Percentiles rank a stretch among this genome's conserved stretches.
Conservation (phyloP, 2,329 filamentous ascomycete species). For the Microdochium bolleyi region DNA sequence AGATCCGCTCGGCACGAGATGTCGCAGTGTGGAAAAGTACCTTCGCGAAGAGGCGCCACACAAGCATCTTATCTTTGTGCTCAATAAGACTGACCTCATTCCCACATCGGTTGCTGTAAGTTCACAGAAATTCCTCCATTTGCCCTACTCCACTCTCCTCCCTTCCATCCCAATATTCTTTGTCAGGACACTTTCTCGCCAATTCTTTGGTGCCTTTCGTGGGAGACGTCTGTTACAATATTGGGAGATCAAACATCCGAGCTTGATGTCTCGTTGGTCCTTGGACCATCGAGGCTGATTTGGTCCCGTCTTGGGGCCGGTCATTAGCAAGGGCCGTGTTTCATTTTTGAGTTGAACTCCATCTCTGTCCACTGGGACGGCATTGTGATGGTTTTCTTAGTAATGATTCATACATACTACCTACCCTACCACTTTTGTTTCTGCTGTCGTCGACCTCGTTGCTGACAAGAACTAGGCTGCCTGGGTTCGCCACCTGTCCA, state of each 20-base stretch:
- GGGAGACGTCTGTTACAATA: constrained; percentile 96
- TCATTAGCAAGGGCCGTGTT: constrained; percentile 73
- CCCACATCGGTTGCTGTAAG: constrained; percentile 93
- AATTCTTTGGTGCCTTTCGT: constrained; percentile 49
- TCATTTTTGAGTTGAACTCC: constrained; percentile 95
- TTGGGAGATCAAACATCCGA: constrained; percentile 82
- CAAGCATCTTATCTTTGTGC: constrained; percentile 84
- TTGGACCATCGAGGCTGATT: constrained; percentile 58
- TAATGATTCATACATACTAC: constrained; percentile 83
- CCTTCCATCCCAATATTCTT: constrained; percentile 52
- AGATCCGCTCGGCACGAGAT: constrained; percentile 84
- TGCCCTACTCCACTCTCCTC: constrained; percentile 3
- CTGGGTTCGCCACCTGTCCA: constrained; percentile 84
- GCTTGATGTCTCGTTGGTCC: constrained; percentile 58
- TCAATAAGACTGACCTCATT: constrained; percentile 90
- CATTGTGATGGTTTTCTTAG: constrained; percentile 88
- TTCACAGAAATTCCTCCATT: constrained; percentile 25
- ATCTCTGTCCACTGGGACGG: constrained; percentile 53
- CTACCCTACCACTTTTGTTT: constrained; percentile 21
- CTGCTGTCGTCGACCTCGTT: constrained; percentile 15
- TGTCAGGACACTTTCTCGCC: constrained; percentile 78
- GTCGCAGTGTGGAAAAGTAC: constrained; percentile 86
- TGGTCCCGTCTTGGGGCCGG: constrained; percentile 77
- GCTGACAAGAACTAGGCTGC: constrained; percentile 57
- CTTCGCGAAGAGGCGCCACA: constrained; percentile 88